Base-by-base conservation (phyloP, 2,329 filamentous ascomycete genomes). In the Cytospora piceicola region DNA sequence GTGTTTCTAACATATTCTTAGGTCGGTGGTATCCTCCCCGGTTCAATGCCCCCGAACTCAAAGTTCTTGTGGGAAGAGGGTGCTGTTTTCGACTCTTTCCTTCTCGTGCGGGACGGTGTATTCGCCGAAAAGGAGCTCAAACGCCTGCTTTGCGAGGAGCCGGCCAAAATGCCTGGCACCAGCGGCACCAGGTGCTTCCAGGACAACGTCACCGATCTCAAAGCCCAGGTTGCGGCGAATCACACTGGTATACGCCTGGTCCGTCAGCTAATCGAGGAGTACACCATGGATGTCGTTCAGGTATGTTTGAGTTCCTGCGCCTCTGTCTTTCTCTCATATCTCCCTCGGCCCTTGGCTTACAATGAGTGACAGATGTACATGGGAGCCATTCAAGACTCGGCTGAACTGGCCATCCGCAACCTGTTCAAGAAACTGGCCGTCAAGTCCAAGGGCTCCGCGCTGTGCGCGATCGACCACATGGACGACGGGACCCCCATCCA, bases 1-100 rank as follows among this genome's bases (percentile, higher is more conserved):
- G 17, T 32, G 15, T 17, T 20, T 12, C 53, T 55, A 55, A 22
- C 29, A 14, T 8, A 32, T 2, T 22, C 8, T 11, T 4, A 61
- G 58, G 46, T 61, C 22, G 62, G 62, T 20, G 62, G 62, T 0
- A 64, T 64, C 15, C 62, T 54, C 14, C 62, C 62, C 8, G 76
- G 75, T 1, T 76, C 75, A 2, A 80, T 81, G 79, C 77, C 77
- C 64, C 77, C 78, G 7, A 76, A 78, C 32, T 77, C 74, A 5
- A 78, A 71, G 12, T 73, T 77, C 66, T 68, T 81, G 7, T 81
- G 77, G 76, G 76, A 82, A 65, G 80, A 82, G 63, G 80, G 80
- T 11, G 75, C 78, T 22, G 75, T 73, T 4, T 76, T 80, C 34
- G 74, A 73, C 4, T 73, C 75, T 0, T 75, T 77, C 71, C 76